phyloP scores from a whole-genome alignment of 164 flowering plant genomes.

The Vitis rupestris region DNA sequence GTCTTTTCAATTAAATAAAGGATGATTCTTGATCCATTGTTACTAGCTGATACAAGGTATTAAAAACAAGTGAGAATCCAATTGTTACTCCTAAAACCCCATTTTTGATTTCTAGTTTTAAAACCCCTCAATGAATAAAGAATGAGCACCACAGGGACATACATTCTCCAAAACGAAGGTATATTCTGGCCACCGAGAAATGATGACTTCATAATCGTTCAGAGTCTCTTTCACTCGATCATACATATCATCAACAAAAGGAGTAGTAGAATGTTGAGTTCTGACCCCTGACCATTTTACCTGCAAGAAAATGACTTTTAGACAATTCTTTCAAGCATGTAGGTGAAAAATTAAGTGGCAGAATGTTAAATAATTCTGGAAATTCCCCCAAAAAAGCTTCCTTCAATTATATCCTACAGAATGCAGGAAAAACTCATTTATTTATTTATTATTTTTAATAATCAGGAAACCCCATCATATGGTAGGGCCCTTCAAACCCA shows the following conservation, averaged over 20 bases:
- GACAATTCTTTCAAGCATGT: slow-evolving; percentile 1
- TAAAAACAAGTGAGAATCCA: too few species aligned
- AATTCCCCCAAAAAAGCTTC: background rate
- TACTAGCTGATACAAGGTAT: too few species aligned
- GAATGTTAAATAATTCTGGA: background rate
- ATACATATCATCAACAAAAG: slow-evolving; percentile 93
- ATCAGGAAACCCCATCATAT: too few species aligned
- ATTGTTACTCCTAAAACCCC: too few species aligned
- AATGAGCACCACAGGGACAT: slow-evolving; percentile 19
- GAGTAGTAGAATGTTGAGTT: slow-evolving; percentile 89
- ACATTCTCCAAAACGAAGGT: slow-evolving; percentile 80
- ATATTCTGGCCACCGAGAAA: slow-evolving; percentile 97
- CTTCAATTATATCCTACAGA: background rate
- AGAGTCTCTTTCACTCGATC: slow-evolving; percentile 77
- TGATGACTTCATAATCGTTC: slow-evolving; percentile 76
- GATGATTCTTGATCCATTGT: too few species aligned
- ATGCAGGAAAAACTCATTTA: too few species aligned
- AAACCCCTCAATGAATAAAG: background rate
- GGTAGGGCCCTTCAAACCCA: too few species aligned
- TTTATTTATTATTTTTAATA: too few species aligned
- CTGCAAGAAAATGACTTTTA: slow-evolving; percentile 38
- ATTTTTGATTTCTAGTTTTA: too few species aligned
- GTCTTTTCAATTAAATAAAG: too few species aligned
- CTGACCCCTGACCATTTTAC: slow-evolving; percentile 92
- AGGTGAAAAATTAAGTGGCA: background rate